phyloP scores from a whole-genome alignment of 1,139 yeast species.

The Hyphopichia khmerensis region DNA sequence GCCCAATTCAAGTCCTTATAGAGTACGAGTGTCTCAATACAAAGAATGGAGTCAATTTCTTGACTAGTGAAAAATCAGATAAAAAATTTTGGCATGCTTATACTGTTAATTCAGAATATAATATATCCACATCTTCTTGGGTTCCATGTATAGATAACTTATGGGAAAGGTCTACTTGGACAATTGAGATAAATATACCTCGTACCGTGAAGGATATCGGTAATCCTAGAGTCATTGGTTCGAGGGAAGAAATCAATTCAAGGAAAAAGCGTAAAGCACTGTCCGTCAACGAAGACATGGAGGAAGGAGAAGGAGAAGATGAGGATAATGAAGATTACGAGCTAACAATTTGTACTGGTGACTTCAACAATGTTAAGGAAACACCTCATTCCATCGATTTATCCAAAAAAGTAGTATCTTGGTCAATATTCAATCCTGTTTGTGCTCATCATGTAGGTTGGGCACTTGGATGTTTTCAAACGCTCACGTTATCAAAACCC shows the following conservation, averaged over 20 bases:
- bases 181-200: constrained; percentile 78
- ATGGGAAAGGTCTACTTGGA: constrained; percentile 93
- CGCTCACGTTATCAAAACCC: constrained; percentile 35
- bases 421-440: constrained; percentile 82
- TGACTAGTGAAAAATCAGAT: constrained; percentile 46
- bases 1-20: constrained; percentile 72
- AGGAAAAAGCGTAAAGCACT: constrained; percentile 4
- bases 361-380: constrained; percentile 51
- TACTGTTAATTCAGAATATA: constrained; percentile 76
- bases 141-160: constrained; percentile 91
- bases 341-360: constrained; percentile 76
- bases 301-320: constrained; percentile 40
- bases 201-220: constrained; percentile 76
- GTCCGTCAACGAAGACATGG: constrained; percentile 16
- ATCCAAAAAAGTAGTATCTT: constrained; percentile 72
- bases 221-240: constrained; percentile 42
- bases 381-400: constrained; percentile 55
- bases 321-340: constrained; percentile 53
- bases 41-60: constrained; percentile 72
- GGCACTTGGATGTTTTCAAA: constrained; percentile 86
- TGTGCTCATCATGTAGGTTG: constrained; percentile 97
- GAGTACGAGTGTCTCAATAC: constrained; percentile 68
- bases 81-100: constrained; percentile 74
- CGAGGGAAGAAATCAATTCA: constrained; percentile 20
- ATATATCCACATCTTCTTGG: constrained; percentile 90